phyloP scores from a whole-genome alignment of 352 stramenopile species.

The Phytophthora constricta region DNA sequence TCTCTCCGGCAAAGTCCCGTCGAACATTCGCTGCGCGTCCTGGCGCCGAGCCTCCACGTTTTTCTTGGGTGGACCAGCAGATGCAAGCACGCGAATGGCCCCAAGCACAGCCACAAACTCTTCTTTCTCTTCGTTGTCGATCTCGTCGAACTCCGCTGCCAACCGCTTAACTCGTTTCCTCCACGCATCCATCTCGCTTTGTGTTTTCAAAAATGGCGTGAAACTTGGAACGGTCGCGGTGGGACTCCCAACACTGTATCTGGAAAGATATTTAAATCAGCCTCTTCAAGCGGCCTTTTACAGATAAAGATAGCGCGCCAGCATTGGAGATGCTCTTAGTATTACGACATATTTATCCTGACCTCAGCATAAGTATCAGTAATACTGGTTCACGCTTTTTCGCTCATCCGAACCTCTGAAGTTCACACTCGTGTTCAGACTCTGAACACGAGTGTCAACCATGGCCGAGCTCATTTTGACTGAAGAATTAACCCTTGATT shows the following conservation, averaged over 20 bases:
- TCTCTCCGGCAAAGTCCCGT: neutral
- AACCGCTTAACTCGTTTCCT: neutral
- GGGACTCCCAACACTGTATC: neutral
- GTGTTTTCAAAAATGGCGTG: neutral
- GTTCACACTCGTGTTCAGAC: too few relatives aligned
- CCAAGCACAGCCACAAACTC: neutral
- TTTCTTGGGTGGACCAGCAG: neutral
- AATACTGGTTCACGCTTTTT: too few relatives aligned
- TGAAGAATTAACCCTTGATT: too few relatives aligned
- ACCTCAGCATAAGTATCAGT: too few relatives aligned
- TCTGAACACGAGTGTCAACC: too few relatives aligned
- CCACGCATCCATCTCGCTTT: neutral
- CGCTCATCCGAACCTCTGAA: too few relatives aligned
- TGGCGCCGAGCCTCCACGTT: neutral
- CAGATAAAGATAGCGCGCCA: neutral
- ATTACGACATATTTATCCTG: too few relatives aligned
- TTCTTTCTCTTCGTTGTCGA: too few relatives aligned
- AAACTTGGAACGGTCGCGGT: neutral
- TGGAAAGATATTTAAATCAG: neutral
- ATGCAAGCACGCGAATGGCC: neutral
- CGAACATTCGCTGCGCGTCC: neutral
- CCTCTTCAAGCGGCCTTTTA: neutral
- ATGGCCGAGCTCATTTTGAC: too few relatives aligned
- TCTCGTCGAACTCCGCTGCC: neutral
- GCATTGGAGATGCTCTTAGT: neutral